Base-by-base conservation (phyloP, 225 moss, liverwort and hornwort genomes). In the Physcomitrellopsis africana region DNA sequence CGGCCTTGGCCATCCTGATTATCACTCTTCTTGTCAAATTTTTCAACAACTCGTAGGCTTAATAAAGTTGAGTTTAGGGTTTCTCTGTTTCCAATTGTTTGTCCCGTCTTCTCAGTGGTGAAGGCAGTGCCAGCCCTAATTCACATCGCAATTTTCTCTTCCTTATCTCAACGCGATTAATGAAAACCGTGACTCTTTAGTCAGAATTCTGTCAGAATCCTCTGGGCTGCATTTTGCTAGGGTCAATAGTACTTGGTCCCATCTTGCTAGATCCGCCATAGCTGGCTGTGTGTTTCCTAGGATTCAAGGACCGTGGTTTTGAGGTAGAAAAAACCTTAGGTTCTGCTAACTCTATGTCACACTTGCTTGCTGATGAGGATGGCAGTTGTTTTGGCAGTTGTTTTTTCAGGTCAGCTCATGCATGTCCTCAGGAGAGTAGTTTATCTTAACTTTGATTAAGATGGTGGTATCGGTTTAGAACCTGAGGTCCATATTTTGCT, bases 11-110 rank as follows among this genome's bases (percentile, higher is more conserved):
- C 22, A 2, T 79, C 54, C 54, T 87, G 60, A 19, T 87, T 42
- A 6, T 84, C 76, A 76, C 79, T 57, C 51, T 87, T 12, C 45
- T 77, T 18, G 76, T 81, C 27, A 73, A 76, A 0, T 81, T 66
- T 16, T 55, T 84, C 52, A 73, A 76, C 74, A 74, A 19, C 10
- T 44, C 73, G 19, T 81, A 70, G 72, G 13, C 9, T 79, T 12
- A 44, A 42, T 11, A 13, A 29, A 24, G 22, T 24, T 22, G 37
- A 5, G 7, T 51, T 14, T 43, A 18, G 48, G 8, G 24, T 14
- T 29, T 19, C 47, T 44, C 0, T 14, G 65, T 47, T 48, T 15
- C 26, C 47, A 63, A 63, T 5, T 7, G 20, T 20, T 44, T 9
- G 42, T 19, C 7, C 44, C 22, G 29, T 24, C 32, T 27, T 26